phyloP scores from a whole-genome alignment of 202 grass and related monocot genomes.

The Hordeum pubiflorum region DNA sequence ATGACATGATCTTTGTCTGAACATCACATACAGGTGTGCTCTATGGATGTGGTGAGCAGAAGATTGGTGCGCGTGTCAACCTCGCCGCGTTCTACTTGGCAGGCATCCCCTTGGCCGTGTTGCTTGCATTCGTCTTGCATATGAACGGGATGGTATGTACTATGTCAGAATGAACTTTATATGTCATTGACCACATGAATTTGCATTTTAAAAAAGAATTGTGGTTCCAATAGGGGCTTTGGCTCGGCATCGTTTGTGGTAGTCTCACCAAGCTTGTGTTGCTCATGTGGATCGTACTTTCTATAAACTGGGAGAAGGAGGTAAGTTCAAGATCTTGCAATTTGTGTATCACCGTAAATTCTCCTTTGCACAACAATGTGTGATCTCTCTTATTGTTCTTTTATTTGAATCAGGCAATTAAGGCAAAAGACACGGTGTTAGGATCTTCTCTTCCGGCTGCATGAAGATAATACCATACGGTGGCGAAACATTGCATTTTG shows the following conservation, averaged over 20 bases:
- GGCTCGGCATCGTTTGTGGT: constrained; percentile 64
- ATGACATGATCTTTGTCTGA: not conserved
- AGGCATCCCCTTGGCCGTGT: constrained; percentile 22
- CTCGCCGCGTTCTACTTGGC: constrained; percentile 52
- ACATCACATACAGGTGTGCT: constrained; percentile 22
- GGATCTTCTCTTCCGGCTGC: not conserved
- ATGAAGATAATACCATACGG: not conserved
- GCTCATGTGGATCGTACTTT: constrained; percentile 31
- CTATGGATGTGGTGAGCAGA: constrained; percentile 50
- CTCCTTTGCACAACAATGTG: not conserved
- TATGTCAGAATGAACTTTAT: not conserved
- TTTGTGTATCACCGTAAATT: not conserved
- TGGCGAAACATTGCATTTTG: not conserved
- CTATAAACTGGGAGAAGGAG: constrained; percentile 64
- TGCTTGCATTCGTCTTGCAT: constrained; percentile 51
- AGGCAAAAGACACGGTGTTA: not conserved
- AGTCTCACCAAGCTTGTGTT: constrained; percentile 25
- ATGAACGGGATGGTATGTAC: constrained; percentile 48
- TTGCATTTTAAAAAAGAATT: not conserved
- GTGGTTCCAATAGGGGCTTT: constrained; percentile 42
- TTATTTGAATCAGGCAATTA: not conserved
- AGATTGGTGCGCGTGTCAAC: constrained; percentile 22
- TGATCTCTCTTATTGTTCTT: not conserved
- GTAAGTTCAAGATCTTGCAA: constrained; percentile 20
- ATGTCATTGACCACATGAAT: not conserved